Evolutionary conservation across 1,284 basidiomycete species (phyloP).

Genomic region (Cystobasidium sp.): DNA sequence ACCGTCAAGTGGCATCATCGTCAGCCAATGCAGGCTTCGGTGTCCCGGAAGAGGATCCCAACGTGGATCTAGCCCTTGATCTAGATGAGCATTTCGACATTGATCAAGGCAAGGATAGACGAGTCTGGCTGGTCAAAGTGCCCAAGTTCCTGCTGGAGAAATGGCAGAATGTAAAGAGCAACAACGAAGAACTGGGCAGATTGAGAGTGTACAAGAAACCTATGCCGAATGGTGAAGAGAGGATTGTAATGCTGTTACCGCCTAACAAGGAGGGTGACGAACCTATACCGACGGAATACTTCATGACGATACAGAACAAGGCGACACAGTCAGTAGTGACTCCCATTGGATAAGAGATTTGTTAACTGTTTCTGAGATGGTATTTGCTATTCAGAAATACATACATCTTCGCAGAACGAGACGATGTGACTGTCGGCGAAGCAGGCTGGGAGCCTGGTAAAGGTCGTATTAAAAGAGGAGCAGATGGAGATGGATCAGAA

Average conservation of each 20-base stretch:
- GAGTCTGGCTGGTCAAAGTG: slow-evolving; percentile 77
- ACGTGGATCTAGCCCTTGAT: slow-evolving; percentile 32
- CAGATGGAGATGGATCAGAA: slow-evolving; percentile 40
- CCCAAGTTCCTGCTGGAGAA: slow-evolving; percentile 62
- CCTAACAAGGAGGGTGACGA: slow-evolving; percentile 15
- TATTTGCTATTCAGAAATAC: slow-evolving; percentile 46
- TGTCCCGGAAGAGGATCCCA: slow-evolving; percentile 17
- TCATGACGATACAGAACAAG: slow-evolving; percentile 52
- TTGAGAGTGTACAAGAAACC: slow-evolving; percentile 59
- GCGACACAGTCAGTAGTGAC: slow-evolving; percentile 42
- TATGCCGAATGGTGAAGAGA: slow-evolving; percentile 47
- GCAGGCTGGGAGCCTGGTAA: slow-evolving; percentile 43
- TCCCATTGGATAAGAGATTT: no score
- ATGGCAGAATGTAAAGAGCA: slow-evolving; percentile 60
- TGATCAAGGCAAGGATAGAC: slow-evolving; percentile 67
- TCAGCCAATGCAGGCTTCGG: slow-evolving; percentile 14
- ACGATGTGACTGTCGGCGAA: slow-evolving; percentile 51
- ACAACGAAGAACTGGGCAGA: slow-evolving; percentile 60
- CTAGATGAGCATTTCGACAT: slow-evolving; percentile 34
- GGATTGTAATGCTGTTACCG: slow-evolving; percentile 50
- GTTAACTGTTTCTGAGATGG: not conserved
- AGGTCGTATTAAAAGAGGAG: slow-evolving; percentile 35
- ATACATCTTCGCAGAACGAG: slow-evolving; percentile 53
- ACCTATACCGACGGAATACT: slow-evolving; percentile 52
- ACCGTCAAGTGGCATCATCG: not conserved